Evolutionary conservation across 2,329 filamentous ascomycete genomes (phyloP).

Genomic region (Aspergillus neoniger): DNA sequence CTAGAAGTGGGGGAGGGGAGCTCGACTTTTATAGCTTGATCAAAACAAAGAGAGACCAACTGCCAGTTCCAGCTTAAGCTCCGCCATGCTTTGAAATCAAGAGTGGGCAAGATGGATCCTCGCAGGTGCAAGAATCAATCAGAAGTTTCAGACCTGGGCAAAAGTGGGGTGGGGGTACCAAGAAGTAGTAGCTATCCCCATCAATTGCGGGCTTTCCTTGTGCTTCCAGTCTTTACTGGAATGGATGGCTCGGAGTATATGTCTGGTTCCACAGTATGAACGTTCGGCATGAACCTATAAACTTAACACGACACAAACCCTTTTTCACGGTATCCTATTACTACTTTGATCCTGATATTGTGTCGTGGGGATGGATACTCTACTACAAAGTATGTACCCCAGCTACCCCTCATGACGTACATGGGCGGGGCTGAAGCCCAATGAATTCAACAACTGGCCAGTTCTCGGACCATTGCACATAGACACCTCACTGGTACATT

Average conservation of each 20-base stretch:
- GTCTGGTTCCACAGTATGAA: neutral
- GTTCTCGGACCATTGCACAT: neutral
- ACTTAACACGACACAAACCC: neutral
- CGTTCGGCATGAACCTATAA: neutral
- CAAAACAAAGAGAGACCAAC: neutral
- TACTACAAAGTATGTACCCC: too few relatives aligned
- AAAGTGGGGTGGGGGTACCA: conserved; percentile 13
- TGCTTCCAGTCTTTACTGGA: neutral
- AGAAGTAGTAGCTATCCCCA: neutral
- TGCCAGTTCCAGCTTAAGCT: conserved; percentile 8
- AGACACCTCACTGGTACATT: neutral
- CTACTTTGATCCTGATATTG: too few relatives aligned
- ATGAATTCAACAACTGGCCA: neutral
- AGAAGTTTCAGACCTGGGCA: conserved; percentile 6
- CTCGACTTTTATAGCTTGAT: conserved; percentile 3
- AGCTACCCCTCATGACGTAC: conserved; percentile 4
- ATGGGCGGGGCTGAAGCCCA: neutral
- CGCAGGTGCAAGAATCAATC: neutral
- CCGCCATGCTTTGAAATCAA: conserved; percentile 32
- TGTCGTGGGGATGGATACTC: too few relatives aligned
- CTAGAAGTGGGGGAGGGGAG: neutral
- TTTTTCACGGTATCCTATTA: too few relatives aligned
- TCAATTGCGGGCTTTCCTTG: neutral
- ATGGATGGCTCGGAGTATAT: neutral
- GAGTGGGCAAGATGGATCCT: conserved; percentile 10